phyloP scores from a whole-genome alignment of 1,284 basidiomycete species.

The Grifola frondosa region DNA sequence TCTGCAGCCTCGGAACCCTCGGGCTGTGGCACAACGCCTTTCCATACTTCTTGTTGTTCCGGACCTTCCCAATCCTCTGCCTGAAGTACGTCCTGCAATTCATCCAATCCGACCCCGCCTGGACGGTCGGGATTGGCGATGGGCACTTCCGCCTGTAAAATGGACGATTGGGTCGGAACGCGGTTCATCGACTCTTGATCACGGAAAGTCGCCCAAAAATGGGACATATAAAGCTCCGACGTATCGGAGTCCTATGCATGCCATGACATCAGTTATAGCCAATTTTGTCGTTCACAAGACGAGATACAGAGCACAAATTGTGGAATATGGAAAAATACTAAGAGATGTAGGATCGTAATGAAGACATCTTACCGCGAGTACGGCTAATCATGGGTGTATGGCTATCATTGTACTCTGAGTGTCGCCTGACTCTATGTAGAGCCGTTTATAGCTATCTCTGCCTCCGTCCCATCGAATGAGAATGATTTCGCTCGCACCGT shows the following conservation, averaged over 20 bases:
- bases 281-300: background rate
- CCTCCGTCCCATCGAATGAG: too few species aligned
- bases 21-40: slow-evolving; percentile 1
- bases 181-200: slow-evolving; percentile 39
- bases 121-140: slow-evolving; percentile 11
- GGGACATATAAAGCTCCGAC: slow-evolving; percentile 38
- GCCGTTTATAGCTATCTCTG: too few species aligned
- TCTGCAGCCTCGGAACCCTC: background rate
- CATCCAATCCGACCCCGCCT: slow-evolving; percentile 38
- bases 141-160: slow-evolving; percentile 25
- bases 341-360: too few species aligned
- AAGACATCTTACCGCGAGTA: too few species aligned
- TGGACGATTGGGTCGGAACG: slow-evolving; percentile 26
- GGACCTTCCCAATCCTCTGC: slow-evolving; percentile 11
- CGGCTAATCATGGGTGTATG: too few species aligned
- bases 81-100: slow-evolving; percentile 26
- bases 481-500: too few species aligned
- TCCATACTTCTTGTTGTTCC: slow-evolving; percentile 6
- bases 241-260: slow-evolving; percentile 49
- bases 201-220: slow-evolving; percentile 44
- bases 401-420: too few species aligned
- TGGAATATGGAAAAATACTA: background rate
- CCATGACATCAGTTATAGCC: background rate
- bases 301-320: too few species aligned
- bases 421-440: too few species aligned